Evolutionary conservation across 2,329 filamentous ascomycete genomes (phyloP), one percentile per base, ranked within the genome.

Genomic region (Phaeomoniella chlamydospora): DNA sequence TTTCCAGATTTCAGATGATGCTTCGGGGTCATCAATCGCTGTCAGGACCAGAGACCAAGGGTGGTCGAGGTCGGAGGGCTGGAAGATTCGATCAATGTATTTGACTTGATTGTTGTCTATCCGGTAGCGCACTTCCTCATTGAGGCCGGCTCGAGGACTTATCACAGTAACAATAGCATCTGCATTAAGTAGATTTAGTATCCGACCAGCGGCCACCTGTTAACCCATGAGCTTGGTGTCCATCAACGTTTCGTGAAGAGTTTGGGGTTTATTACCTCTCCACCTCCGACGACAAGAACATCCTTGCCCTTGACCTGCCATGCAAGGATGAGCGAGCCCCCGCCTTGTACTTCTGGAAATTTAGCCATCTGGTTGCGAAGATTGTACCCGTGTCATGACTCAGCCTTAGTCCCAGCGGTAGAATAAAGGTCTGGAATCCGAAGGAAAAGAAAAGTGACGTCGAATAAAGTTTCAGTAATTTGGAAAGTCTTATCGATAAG

Each of bases 231-330:
- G 39, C 32, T 32, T n/a, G n/a, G n/a, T n/a, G n/a, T n/a, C n/a
- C n/a, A n/a, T n/a, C n/a, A n/a, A n/a, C n/a, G n/a, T n/a, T n/a
- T n/a, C n/a, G n/a, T n/a, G 33, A 38, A 32, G 33, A 32, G 37
- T 17, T 37, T 39, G 34, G 33, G 22, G 35, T 36, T 43, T 4
- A 12, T 56, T 64, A 93, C 88, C 70, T 96, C 88, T 57, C 90
- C 90, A 49, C 90, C 90, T 44, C 90, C 90, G 5, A 98, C 75
- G 3, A 98, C 82, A n/a, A 98, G 64, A 12, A 96, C 80, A 44
- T 77, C 75, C 60, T 92, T 94, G 57, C 79, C 78, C 53, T 77
- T 80, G 50, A 94, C 78, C 63, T 96, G 90, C 87, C 88, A 98
- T 53, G 90, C 90, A 36, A 98, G 66, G 43, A 98, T 90, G 45